Evolutionary conservation across 352 stramenopile species (phyloP).

Genomic region (Halophytophthora batemanensis): DNA sequence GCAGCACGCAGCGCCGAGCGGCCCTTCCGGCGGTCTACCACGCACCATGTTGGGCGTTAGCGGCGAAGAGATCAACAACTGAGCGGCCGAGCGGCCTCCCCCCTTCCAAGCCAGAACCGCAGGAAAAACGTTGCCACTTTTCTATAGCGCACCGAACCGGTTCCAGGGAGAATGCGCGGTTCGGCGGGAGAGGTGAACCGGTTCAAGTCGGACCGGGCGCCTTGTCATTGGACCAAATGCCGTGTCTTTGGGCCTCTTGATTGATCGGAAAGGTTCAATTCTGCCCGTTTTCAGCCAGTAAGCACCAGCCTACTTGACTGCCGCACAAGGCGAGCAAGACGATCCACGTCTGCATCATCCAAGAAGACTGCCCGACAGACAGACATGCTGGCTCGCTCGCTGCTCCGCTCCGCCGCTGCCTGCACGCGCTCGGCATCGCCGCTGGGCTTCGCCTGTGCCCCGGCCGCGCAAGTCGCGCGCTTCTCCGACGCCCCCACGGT

Average conservation of each 20-base stretch:
- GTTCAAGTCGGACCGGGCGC: too few relatives aligned
- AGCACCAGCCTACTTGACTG: too few relatives aligned
- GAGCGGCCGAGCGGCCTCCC: neutral
- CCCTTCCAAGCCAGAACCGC: neutral
- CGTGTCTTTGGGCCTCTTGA: too few relatives aligned
- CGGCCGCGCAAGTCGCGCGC: slow-evolving; percentile 18
- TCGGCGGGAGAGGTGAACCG: neutral
- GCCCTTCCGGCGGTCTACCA: too few relatives aligned
- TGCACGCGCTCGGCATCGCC: slow-evolving; percentile 12
- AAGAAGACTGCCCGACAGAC: too few relatives aligned
- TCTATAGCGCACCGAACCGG: slow-evolving; percentile 6
- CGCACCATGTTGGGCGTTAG: slow-evolving; percentile 11
- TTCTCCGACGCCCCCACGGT: slow-evolving; percentile 65
- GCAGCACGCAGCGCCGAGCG: neutral
- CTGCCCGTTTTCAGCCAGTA: too few relatives aligned
- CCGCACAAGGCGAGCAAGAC: too few relatives aligned
- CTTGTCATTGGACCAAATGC: too few relatives aligned
- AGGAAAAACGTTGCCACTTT: too few relatives aligned
- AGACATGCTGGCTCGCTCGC: slow-evolving; percentile 66
- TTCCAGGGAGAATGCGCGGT: neutral
- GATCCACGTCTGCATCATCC: too few relatives aligned
- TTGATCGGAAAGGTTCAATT: too few relatives aligned
- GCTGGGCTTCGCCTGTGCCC: slow-evolving; percentile 14
- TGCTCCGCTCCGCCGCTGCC: slow-evolving; percentile 38
- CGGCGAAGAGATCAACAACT: slow-evolving; percentile 6